A percentile compares a stretch with the other conserved stretches of the same genome.
phyloP scores from a whole-genome alignment of 2,329 filamentous ascomycete genomes.

The Hirsutella thompsonii region DNA sequence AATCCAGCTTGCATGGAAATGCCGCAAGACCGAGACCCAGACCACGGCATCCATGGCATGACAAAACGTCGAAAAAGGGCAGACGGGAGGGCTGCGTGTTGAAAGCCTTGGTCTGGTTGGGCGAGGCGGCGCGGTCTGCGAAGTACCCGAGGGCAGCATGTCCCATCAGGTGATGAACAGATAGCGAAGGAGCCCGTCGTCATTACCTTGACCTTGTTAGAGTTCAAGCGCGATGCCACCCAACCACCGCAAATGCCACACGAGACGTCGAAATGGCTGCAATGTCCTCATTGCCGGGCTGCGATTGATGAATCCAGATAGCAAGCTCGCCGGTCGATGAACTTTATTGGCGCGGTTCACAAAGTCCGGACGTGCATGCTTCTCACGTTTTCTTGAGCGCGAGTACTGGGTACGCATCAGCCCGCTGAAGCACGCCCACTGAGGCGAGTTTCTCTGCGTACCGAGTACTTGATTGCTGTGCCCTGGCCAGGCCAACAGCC shows the following conservation, averaged over 20 bases:
- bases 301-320: background rate
- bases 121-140: background rate
- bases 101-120: background rate
- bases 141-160: background rate
- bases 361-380: background rate
- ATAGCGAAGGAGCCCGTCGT: slow-evolving; percentile 1
- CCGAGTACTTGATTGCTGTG: too few relatives aligned
- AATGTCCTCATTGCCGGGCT: background rate
- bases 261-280: background rate
- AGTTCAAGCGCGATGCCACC: slow-evolving; percentile 2
- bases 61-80: too few relatives aligned
- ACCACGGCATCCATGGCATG: too few relatives aligned
- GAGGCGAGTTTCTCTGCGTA: too few relatives aligned
- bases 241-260: slow-evolving; percentile 2
- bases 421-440: too few relatives aligned
- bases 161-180: slow-evolving; percentile 2
- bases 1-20: too few relatives aligned
- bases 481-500: too few relatives aligned
- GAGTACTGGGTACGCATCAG: background rate
- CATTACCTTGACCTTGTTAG: background rate
- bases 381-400: background rate
- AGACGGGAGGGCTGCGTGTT: background rate
- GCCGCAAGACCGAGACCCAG: too few relatives aligned
- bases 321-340: background rate
- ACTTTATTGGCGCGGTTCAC: background rate